phyloP scores from a whole-genome alignment of 768 basidiomycete genomes.

The Serendipita sp. region DNA sequence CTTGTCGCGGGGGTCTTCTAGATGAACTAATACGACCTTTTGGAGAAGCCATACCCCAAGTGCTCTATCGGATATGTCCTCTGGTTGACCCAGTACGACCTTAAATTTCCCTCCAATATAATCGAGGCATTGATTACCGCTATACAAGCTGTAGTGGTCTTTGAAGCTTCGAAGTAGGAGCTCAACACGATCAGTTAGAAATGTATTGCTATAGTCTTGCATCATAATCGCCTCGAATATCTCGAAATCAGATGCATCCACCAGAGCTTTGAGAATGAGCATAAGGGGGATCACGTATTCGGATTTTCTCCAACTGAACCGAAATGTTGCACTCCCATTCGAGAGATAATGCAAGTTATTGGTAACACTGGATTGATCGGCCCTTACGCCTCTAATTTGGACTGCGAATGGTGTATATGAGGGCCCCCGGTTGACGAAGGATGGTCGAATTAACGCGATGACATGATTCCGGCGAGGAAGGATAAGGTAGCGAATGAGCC shows the following conservation, averaged over 20 bases:
- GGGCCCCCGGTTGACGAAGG: constrained; percentile 83
- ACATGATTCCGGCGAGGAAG: constrained; percentile 92
- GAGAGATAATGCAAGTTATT: constrained; percentile 97
- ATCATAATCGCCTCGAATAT: constrained; percentile 94
- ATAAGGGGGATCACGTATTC: constrained; percentile 98
- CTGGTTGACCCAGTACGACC: constrained; percentile 76
- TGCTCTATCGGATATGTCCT: constrained; percentile 77
- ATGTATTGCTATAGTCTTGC: constrained; percentile 94
- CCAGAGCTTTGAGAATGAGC: constrained; percentile 86
- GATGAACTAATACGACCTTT: constrained; percentile 80
- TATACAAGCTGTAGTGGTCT: constrained; percentile 62
- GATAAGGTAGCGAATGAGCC: constrained; percentile 93
- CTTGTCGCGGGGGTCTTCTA: constrained; percentile 78
- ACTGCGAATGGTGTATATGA: constrained; percentile 91
- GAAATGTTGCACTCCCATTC: constrained; percentile 90
- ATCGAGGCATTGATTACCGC: constrained; percentile 81
- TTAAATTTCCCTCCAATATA: constrained; percentile 96
- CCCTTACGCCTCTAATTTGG: constrained; percentile 86
- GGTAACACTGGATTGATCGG: constrained; percentile 84
- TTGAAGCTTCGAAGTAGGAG: constrained; percentile 90
- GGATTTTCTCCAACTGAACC: constrained; percentile 94
- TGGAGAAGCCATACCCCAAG: constrained; percentile 72
- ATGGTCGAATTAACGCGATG: constrained; percentile 78
- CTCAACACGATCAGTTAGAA: constrained; percentile 94
- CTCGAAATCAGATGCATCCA: constrained; percentile 84